A percentile compares a stretch with the other conserved stretches of the same genome.
phyloP scores from a whole-genome alignment of 2,329 filamentous ascomycete species.

The Atkinsonella hypoxylon region DNA sequence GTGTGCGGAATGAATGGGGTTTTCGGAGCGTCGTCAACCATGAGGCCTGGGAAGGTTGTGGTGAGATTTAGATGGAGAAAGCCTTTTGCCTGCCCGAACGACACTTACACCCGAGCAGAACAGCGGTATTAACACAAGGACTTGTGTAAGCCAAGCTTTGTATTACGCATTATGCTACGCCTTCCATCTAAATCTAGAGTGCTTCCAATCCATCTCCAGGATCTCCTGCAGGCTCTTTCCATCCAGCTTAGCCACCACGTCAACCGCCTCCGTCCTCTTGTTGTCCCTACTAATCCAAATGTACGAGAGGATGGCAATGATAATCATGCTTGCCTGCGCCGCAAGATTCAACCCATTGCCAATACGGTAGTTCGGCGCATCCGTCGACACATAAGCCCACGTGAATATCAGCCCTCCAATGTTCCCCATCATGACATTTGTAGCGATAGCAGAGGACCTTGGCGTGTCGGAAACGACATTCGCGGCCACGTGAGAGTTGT shows the following conservation, averaged over 20 bases:
- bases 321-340: constrained; percentile 41
- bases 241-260: constrained; percentile 43
- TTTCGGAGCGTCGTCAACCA: no score
- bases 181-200: constrained; percentile 54
- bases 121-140: no score
- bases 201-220: constrained; percentile 53
- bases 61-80: no score
- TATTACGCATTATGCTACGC: neutral
- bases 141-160: neutral
- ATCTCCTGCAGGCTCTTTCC: constrained; percentile 42
- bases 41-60: no score
- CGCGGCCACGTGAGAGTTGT: constrained; percentile 53
- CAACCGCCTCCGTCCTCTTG: constrained; percentile 38
- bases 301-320: constrained; percentile 36
- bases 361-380: constrained; percentile 53
- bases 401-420: constrained; percentile 50
- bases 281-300: constrained; percentile 55
- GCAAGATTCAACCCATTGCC: constrained; percentile 61
- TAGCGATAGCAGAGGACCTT: constrained; percentile 47
- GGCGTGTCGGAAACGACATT: constrained; percentile 61
- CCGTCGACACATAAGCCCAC: constrained; percentile 51
- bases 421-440: constrained; percentile 35
- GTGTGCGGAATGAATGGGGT: no score
- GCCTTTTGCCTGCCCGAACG: no score
- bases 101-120: no score